Evolutionary conservation across 2,329 filamentous ascomycete species (phyloP).

Genomic region (Fusarium foetens): DNA sequence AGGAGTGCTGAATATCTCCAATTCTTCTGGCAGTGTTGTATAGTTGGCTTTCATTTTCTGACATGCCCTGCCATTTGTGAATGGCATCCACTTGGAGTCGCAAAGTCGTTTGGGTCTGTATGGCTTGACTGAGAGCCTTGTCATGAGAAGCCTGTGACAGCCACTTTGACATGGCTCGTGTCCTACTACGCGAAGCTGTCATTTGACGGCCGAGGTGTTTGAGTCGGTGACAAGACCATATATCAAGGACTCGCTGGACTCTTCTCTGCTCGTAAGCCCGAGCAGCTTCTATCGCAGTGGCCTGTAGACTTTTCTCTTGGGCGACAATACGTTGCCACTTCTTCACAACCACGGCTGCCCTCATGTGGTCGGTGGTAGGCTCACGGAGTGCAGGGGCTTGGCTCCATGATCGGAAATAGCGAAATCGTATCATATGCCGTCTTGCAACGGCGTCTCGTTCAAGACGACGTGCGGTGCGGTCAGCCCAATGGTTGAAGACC

Average conservation of each 20-base stretch:
- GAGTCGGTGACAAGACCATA: conserved; percentile 45
- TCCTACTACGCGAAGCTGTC: conserved; percentile 26
- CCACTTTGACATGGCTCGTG: conserved; percentile 41
- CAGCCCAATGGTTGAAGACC: conserved; percentile 67
- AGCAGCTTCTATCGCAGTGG: conserved; percentile 39
- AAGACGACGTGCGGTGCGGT: conserved; percentile 70
- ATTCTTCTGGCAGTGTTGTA: conserved; percentile 26
- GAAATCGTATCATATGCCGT: conserved; percentile 73
- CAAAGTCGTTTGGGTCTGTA: conserved; percentile 24
- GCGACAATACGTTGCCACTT: conserved; percentile 48
- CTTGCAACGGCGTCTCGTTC: conserved; percentile 74
- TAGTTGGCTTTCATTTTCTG: conserved; percentile 12
- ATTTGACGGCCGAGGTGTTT: conserved; percentile 36
- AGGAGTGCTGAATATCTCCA: conserved; percentile 36
- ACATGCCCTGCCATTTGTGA: conserved; percentile 38
- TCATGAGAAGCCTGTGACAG: conserved; percentile 20
- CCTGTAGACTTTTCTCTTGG: conserved; percentile 45
- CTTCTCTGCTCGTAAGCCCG: conserved; percentile 35
- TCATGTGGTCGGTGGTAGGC: conserved; percentile 47
- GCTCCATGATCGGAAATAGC: conserved; percentile 53
- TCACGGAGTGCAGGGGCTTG: conserved; percentile 47
- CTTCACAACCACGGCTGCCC: conserved; percentile 44
- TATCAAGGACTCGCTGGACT: conserved; percentile 36
- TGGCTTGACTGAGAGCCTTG: conserved; percentile 29
- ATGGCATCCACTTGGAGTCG: conserved; percentile 29